Base-by-base conservation (phyloP, 805 yeast genomes). In the Nakazawaea anatomiae region DNA sequence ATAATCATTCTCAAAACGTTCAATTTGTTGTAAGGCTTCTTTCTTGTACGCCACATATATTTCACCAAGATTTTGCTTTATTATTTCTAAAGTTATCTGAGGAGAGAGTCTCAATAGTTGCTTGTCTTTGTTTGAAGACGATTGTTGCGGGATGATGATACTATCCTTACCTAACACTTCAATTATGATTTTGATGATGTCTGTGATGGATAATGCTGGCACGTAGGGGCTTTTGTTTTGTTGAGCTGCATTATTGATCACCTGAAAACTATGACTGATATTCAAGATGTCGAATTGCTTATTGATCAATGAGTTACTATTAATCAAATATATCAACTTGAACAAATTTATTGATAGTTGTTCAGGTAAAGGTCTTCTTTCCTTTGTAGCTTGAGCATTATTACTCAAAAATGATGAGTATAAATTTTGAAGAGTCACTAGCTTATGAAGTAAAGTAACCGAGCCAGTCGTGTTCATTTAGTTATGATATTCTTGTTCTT, bases 1-100 rank as follows among this genome's bases (percentile, higher is more conserved):
- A 58, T 69, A 73, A 12, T 60, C 63, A 35, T 56, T 54, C 53
- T 75, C 79, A 11, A 73, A 66, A 51, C 63, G 63, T 29, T 76
- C 72, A 52, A 68, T 64, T 38, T 67, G 71, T 14, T 57, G 57
- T 14, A 68, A 52, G 2, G 70, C 60, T 10, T 61, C 53, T 44
- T 65, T 65, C 49, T 67, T 67, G 50, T 67, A 68, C 42, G 57
- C 58, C 46, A 65, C 65, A 48, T 65, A 55, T 6, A 68, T 60
- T 53, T 66, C 65, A 6, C 66, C 64, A 35, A 68, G 56, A 39
- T 70, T 54, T 50, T 66, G 69, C 42, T 66, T 68, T 12, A 68
- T 70, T 45, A 66, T 51, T 6, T 57, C 53, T 4, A 66, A 57
- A 44, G 61, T 65, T 11, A 68, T 62, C 47, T 57, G 59, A 47